Base-by-base conservation (phyloP, 768 basidiomycete genomes). In the Boletus sp. region DNA sequence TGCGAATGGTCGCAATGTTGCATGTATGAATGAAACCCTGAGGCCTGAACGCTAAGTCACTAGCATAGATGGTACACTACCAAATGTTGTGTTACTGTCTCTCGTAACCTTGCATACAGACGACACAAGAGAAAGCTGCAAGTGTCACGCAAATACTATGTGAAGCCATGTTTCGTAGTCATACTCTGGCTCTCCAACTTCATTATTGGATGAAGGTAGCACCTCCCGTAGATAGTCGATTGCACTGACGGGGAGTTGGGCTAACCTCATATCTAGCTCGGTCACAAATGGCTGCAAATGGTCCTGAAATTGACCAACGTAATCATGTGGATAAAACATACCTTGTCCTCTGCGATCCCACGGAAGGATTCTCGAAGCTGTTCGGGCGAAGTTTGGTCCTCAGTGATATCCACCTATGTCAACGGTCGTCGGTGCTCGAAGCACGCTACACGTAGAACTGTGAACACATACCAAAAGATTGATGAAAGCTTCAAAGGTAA, bases 281-380 rank as follows among this genome's bases (percentile, higher is more conserved):
- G 95, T 96, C 35, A 99, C 87, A 63, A 88, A 94, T 15, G 90
- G 87, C 93, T 97, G 74, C 59, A 67, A 52, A 55, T 12, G 35
- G 29, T 52, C 32, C 35, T 58, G 9, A 58, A 11, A 15, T 50
- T 10, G 45, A 57, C 50, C 29, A 15, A 12, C 37, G 46, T 15
- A 18, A 28, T 40, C 41, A 20, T 17, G 11, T 42, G 39, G 45
- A 39, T 1, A 33, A 4, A 33, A 59, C 78, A 32, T 52, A 90
- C 95, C 84, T 98, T 98, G 68, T 94, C 89, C 10, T 79, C 82
- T 1, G 95, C 93, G 15, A 97, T 90, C 4, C 90, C 90, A 30
- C 92, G 86, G 84, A 99, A 99, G 2, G 95, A 86, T 56, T 94
- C 93, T 18, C 90, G 85, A 62, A 99, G 81, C 67, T 98, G 96